Conservation (phyloP, 2,329 filamentous ascomycete species). For the Ophiostoma australiae region DNA sequence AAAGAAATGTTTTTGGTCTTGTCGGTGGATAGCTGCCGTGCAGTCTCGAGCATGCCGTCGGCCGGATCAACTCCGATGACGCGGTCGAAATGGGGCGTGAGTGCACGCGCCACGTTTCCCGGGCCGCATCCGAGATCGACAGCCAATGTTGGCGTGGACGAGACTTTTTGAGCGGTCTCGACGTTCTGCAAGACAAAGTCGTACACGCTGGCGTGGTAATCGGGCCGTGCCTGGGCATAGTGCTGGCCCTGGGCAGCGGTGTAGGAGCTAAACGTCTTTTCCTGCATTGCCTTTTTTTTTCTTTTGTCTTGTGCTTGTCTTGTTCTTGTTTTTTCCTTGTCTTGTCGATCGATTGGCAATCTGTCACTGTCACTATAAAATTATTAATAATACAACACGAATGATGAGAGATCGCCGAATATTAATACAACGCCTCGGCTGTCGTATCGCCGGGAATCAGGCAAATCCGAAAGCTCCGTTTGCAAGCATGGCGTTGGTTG, state of each 20-base stretch:
- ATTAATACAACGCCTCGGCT: neutral
- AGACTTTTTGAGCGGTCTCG: constrained; percentile 43
- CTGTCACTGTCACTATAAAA: no score
- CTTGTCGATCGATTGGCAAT: no score
- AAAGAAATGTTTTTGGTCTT: constrained; percentile 36
- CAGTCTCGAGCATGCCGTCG: constrained; percentile 49
- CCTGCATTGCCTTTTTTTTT: constrained; percentile 25
- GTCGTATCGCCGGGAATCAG: neutral
- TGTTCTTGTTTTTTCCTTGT: no score
- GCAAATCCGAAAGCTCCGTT: neutral
- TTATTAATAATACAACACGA: no score
- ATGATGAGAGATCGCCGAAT: no score
- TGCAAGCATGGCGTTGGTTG: neutral
- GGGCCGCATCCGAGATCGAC: constrained; percentile 56
- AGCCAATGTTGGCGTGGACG: constrained; percentile 35
- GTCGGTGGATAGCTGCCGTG: constrained; percentile 35
- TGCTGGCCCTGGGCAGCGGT: constrained; percentile 39
- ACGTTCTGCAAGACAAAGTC: constrained; percentile 42
- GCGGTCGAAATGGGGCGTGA: constrained; percentile 44
- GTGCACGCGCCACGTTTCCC: constrained; percentile 43
- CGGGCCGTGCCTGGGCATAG: constrained; percentile 41
- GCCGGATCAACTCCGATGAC: constrained; percentile 50
- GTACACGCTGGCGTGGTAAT: constrained; percentile 46
- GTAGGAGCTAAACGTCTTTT: constrained; percentile 45
- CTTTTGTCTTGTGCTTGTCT: neutral